Conservation (phyloP, 352 stramenopile genomes). For the Globisporangium ultimum region DNA sequence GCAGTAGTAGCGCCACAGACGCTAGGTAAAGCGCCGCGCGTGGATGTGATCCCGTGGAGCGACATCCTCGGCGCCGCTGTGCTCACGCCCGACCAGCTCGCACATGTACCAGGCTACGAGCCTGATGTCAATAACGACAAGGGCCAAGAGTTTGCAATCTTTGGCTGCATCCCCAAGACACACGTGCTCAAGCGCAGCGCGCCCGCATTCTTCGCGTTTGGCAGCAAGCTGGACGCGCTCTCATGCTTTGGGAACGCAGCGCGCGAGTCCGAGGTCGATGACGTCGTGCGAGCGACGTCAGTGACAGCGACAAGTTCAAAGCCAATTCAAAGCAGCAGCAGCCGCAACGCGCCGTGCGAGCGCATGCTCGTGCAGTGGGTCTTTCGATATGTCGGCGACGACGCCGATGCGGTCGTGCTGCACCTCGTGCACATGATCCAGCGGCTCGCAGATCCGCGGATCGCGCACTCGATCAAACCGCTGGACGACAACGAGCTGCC, state of each 20-base stretch:
- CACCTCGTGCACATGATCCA: conserved; percentile 37
- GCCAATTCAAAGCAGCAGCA: conserved; percentile 12
- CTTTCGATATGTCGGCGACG: conserved; percentile 30
- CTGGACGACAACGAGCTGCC: conserved; percentile 6
- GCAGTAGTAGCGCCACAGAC: background rate
- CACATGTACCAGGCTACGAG: conserved; percentile 22
- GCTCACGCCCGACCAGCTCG: conserved; percentile 15
- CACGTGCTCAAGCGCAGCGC: conserved; percentile 10
- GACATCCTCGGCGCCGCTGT: conserved; percentile 41
- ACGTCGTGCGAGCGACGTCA: background rate
- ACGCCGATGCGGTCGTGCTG: conserved; percentile 24
- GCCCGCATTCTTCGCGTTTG: conserved; percentile 21
- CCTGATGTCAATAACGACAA: conserved; percentile 10
- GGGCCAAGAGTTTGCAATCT: conserved; percentile 31
- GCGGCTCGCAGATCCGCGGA: conserved; percentile 39
- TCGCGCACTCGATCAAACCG: conserved; percentile 17
- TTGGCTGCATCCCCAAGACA: conserved; percentile 25
- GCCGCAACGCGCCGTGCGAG: conserved; percentile 3
- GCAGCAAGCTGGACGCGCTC: conserved; percentile 15
- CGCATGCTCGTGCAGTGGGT: conserved; percentile 43
- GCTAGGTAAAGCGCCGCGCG: conserved; percentile 3
- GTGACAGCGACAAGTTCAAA: background rate
- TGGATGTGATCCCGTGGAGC: conserved; percentile 40
- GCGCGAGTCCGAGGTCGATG: conserved; percentile 16
- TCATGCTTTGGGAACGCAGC: conserved; percentile 13